Evolutionary conservation across 2,329 filamentous ascomycete species (phyloP).

Genomic region (Leptodontidium sp.): DNA sequence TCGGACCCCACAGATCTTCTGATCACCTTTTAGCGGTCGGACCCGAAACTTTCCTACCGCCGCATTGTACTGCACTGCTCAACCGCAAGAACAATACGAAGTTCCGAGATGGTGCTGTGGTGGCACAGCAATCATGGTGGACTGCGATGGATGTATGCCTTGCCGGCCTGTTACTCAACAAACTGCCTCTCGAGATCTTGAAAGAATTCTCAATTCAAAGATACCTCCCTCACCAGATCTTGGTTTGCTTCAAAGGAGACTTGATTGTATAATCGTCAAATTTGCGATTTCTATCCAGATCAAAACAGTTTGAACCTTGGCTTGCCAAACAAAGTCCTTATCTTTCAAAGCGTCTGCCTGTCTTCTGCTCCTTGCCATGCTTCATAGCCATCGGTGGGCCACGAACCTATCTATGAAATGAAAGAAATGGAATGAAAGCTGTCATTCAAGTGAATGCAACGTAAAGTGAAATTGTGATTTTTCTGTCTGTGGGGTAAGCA

Average conservation of each 20-base stretch:
- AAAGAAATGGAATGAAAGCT: too few relatives aligned
- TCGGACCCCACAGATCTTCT: background rate
- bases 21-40: slow-evolving; percentile 1
- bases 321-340: background rate
- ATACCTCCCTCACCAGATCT: too few relatives aligned
- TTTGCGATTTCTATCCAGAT: background rate
- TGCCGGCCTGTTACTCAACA: background rate
- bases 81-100: background rate
- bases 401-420: background rate
- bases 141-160: background rate
- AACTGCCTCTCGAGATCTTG: background rate
- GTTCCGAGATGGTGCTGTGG: too few relatives aligned
- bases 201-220: background rate
- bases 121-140: background rate
- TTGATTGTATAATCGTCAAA: background rate
- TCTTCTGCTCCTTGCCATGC: background rate
- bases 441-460: too few relatives aligned
- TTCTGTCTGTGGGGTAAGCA: background rate
- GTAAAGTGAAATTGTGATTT: too few relatives aligned
- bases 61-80: background rate
- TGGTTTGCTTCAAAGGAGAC: background rate
- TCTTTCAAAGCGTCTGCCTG: background rate
- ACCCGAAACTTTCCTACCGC: background rate
- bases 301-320: background rate
- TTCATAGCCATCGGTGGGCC: too few relatives aligned